Evolutionary conservation across 2,329 filamentous ascomycete species (phyloP).

Genomic region (Ilyonectria robusta): DNA sequence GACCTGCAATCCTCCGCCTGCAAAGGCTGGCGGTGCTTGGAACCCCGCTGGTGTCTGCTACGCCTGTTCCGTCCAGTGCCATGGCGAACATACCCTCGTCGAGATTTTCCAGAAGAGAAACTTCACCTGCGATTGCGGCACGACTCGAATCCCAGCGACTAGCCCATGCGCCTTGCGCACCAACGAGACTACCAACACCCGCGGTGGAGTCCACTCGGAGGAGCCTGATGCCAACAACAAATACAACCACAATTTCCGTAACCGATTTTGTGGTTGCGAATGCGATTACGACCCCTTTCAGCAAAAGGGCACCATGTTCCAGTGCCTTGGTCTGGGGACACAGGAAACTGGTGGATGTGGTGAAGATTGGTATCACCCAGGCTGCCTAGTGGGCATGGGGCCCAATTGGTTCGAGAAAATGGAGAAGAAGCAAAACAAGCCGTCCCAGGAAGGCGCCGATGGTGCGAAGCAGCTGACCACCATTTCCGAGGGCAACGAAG

Average conservation of each 20-base stretch:
- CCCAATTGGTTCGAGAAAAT: conserved; percentile 78
- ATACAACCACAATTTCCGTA: conserved; percentile 97
- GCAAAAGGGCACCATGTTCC: conserved; percentile 98
- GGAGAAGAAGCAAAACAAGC: conserved; percentile 54
- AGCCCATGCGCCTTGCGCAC: conserved; percentile 83
- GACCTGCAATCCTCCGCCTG: conserved; percentile 89
- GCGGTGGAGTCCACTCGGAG: conserved; percentile 84
- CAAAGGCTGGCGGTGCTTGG: conserved; percentile 66
- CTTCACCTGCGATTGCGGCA: conserved; percentile 97
- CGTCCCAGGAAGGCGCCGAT: conserved; percentile 21
- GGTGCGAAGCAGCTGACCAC: conserved; percentile 57
- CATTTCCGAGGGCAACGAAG: conserved; percentile 65
- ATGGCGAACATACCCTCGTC: conserved; percentile 94
- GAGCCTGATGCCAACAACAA: conserved; percentile 80
- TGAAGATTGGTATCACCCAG: conserved; percentile 98
- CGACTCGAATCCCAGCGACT: conserved; percentile 79
- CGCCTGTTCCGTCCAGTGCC: conserved; percentile 95
- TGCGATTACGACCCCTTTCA: conserved; percentile 89
- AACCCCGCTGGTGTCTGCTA: conserved; percentile 89
- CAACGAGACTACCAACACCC: conserved; percentile 79
- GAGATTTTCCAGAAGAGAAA: conserved; percentile 97
- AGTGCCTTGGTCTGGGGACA: conserved; percentile 89
- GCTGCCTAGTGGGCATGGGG: conserved; percentile 87
- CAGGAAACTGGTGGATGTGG: conserved; percentile 89
- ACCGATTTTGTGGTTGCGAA: conserved; percentile 90